A percentile compares a stretch with the other conserved stretches of the same genome.
These are phyloP conservation scores for Lenwebbia sp. DNA, from an alignment of 345 rosid genomes.

Conservation along the genomic window DNA sequence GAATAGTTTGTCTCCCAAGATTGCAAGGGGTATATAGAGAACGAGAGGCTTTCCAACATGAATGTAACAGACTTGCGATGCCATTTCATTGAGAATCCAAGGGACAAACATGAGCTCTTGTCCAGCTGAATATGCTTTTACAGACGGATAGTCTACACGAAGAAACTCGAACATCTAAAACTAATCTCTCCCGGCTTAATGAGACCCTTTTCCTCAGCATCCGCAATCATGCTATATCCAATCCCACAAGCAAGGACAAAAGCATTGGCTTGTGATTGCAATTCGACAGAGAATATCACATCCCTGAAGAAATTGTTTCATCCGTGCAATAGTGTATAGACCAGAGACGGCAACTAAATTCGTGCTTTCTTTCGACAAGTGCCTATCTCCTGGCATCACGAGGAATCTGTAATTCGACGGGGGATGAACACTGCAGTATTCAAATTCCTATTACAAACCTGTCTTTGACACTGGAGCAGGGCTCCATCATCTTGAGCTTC, in stretches of 20 bases:
- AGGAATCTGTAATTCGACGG: neutral
- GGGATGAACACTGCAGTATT: neutral
- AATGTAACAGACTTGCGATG: neutral
- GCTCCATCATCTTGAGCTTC: slow-evolving; percentile 80
- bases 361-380: neutral
- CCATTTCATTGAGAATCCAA: neutral
- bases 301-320: neutral
- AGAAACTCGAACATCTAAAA: neutral
- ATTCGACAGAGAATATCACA: neutral
- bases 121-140: neutral
- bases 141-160: neutral
- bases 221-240: slow-evolving; percentile 69
- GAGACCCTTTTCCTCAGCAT: slow-evolving; percentile 69
- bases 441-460: slow-evolving; percentile 22
- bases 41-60: neutral
- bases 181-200: slow-evolving; percentile 58
- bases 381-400: neutral
- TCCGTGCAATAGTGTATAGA: neutral
- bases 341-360: neutral
- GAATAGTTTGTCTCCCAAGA: neutral
- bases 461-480: slow-evolving; percentile 88
- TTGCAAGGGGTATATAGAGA: neutral
- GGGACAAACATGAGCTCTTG: neutral
- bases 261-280: neutral
- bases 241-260: slow-evolving; percentile 24